phyloP scores from a whole-genome alignment of 73 alveolate genomes.

The Halteria grandinella region DNA sequence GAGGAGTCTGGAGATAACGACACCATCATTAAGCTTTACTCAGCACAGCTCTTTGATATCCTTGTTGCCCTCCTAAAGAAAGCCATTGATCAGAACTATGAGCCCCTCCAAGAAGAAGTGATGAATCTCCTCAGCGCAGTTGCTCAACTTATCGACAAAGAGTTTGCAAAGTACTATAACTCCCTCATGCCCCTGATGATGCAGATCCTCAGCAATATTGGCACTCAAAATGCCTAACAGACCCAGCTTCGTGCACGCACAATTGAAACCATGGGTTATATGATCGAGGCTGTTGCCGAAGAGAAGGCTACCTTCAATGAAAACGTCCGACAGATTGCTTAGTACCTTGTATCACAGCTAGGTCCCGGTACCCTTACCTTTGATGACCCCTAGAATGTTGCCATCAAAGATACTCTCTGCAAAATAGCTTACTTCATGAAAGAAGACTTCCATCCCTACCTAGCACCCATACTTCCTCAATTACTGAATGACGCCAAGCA shows the following conservation, averaged over 20 bases:
- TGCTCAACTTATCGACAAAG: constrained; percentile 46
- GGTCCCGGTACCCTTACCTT: constrained; percentile 4
- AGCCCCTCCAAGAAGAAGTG: constrained; percentile 66
- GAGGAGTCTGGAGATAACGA: constrained; percentile 21
- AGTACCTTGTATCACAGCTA: neutral
- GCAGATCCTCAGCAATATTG: constrained; percentile 32
- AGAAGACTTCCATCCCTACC: constrained; percentile 62
- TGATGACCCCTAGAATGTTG: constrained; percentile 65
- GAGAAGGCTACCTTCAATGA: constrained; percentile 13
- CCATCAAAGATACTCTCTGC: constrained; percentile 54
- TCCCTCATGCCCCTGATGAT: constrained; percentile 50
- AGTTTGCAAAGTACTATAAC: constrained; percentile 44
- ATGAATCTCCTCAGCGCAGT: constrained; percentile 51
- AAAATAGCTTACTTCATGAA: constrained; percentile 54
- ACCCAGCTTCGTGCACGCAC: constrained; percentile 34
- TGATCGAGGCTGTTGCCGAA: constrained; percentile 52
- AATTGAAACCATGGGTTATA: constrained; percentile 62
- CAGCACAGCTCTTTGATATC: constrained; percentile 1
- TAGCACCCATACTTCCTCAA: constrained; percentile 40
- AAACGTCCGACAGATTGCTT: constrained; percentile 8
- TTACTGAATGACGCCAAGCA: constrained; percentile 42
- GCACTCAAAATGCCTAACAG: constrained; percentile 40
- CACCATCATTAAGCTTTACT: constrained; percentile 22
- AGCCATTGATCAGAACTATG: constrained; percentile 50
- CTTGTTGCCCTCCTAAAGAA: constrained; percentile 25